A percentile compares a stretch with the other conserved stretches of the same genome.
phyloP scores from a whole-genome alignment of 2,329 filamentous ascomycete species.

The Alternaria infectoria region DNA sequence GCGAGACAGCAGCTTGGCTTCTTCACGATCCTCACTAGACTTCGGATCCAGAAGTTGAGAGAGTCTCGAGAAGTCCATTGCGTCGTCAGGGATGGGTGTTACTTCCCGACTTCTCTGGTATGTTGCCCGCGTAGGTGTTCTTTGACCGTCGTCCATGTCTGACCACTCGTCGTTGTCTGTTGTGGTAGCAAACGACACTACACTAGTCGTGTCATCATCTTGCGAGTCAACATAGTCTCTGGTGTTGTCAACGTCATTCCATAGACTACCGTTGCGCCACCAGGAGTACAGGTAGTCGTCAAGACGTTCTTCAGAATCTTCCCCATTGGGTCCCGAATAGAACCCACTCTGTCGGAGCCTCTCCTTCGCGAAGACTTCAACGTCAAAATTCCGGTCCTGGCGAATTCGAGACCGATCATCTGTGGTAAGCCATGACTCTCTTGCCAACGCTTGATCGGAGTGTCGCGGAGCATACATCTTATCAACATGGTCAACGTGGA shows the following conservation, averaged over 20 bases:
- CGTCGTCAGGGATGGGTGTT: slow-evolving; percentile 58
- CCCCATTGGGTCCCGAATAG: slow-evolving; percentile 31
- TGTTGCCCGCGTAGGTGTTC: slow-evolving; percentile 75
- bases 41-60: slow-evolving; percentile 82
- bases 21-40: slow-evolving; percentile 76
- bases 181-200: slow-evolving; percentile 70
- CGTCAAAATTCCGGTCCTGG: slow-evolving; percentile 63
- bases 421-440: slow-evolving; percentile 30
- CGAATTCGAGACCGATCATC: slow-evolving; percentile 33
- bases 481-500: slow-evolving; percentile 33
- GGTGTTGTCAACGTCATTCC: slow-evolving; percentile 81
- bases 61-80: slow-evolving; percentile 70
- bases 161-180: slow-evolving; percentile 51
- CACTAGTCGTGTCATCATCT: slow-evolving; percentile 80
- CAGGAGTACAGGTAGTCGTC: slow-evolving; percentile 80
- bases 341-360: slow-evolving; percentile 55
- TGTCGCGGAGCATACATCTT: slow-evolving; percentile 14
- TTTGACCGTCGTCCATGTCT: slow-evolving; percentile 57
- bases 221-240: slow-evolving; percentile 72
- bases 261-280: slow-evolving; percentile 84
- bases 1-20: slow-evolving; percentile 80
- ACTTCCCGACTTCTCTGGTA: slow-evolving; percentile 58
- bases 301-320: slow-evolving; percentile 66
- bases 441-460: slow-evolving; percentile 10
- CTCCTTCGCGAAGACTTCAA: slow-evolving; percentile 78